Evolutionary conservation across 352 stramenopile species (phyloP).

Genomic region (Pythium scleroteichum): DNA sequence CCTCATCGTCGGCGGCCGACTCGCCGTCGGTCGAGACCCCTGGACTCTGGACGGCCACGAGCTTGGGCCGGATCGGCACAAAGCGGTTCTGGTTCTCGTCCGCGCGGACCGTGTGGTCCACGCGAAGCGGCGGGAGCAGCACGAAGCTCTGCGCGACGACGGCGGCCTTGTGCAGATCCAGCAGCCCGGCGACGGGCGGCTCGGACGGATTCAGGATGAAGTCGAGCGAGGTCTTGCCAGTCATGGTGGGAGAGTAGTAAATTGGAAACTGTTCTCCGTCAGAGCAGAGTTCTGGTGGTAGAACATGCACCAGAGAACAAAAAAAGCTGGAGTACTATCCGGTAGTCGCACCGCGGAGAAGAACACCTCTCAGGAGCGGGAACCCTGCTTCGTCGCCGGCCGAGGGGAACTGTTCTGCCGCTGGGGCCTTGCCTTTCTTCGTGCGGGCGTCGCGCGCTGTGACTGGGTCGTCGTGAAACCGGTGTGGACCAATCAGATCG

Average conservation of each 20-base stretch:
- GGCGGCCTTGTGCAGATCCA: conserved; percentile 21
- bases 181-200: conserved; percentile 11
- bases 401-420: not conserved
- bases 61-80: conserved; percentile 23
- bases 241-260: conserved; percentile 13
- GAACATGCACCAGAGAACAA: no score
- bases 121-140: not conserved
- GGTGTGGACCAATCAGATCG: conserved; percentile 21
- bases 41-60: not conserved
- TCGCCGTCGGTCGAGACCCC: conserved; percentile 15
- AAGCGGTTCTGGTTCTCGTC: conserved; percentile 23
- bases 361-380: no score
- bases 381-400: no score
- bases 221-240: conserved; percentile 19
- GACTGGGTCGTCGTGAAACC: conserved; percentile 12
- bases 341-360: no score
- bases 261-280: conserved; percentile 2
- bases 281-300: not conserved
- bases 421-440: conserved; percentile 12
- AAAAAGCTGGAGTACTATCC: no score
- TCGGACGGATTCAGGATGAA: conserved; percentile 27
- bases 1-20: conserved; percentile 16
- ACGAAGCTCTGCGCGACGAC: conserved; percentile 1
- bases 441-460: conserved; percentile 3
- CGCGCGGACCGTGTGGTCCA: not conserved